A percentile compares a stretch with the other conserved stretches of the same genome.
Conservation (phyloP, 176 grass and related monocot species). For the Aegilops longissima region DNA sequence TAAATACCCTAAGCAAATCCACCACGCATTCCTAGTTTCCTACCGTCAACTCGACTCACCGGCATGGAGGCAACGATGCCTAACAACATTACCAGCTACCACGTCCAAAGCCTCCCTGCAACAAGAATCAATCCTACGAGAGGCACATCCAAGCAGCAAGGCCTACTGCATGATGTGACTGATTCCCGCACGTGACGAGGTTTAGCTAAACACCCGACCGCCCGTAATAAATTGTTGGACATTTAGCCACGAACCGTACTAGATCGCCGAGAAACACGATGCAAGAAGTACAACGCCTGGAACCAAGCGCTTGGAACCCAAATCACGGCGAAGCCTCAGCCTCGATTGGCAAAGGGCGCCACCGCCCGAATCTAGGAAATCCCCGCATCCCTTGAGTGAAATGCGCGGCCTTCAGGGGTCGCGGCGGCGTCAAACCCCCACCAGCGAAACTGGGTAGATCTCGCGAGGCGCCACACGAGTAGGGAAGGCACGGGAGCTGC, state of each 20-base stretch:
- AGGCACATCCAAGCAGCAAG: constrained; percentile 5
- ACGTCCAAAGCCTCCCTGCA: not conserved
- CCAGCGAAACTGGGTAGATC: constrained; percentile 35
- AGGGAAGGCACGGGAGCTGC: not conserved
- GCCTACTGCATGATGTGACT: not conserved
- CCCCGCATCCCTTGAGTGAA: constrained; percentile 7
- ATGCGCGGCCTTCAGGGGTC: not conserved
- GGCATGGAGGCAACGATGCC: not conserved
- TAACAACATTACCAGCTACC: not conserved
- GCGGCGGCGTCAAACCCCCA: not conserved
- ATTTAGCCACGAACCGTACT: not conserved
- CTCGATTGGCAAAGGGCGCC: not conserved
- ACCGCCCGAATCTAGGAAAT: not conserved
- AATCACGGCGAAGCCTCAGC: not conserved
- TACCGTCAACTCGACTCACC: not conserved
- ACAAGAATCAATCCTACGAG: not conserved
- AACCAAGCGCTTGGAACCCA: not conserved
- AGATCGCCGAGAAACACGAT: not conserved
- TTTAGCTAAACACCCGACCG: not conserved
- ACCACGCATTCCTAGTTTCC: not conserved
- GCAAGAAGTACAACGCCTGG: not conserved
- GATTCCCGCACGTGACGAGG: not conserved
- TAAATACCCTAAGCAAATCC: not conserved
- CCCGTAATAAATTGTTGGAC: not conserved
- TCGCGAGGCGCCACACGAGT: constrained; percentile 2